Evolutionary conservation across 805 yeast genomes (phyloP).

Genomic region (Sungouiella blattae): DNA sequence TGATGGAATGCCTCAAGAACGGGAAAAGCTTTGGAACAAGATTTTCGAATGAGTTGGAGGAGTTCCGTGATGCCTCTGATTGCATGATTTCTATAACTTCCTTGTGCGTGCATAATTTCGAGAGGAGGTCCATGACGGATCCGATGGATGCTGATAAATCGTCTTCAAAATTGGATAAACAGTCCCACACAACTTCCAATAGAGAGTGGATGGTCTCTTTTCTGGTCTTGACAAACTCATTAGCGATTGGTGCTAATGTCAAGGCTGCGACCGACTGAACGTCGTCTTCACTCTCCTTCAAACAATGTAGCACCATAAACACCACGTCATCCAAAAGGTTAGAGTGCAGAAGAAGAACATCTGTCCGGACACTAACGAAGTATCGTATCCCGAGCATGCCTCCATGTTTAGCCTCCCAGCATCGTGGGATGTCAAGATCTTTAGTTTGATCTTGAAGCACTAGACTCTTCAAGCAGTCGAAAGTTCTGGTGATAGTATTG

Average conservation of each 20-base stretch:
- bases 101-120: slow-evolving; percentile 78
- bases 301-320: slow-evolving; percentile 81
- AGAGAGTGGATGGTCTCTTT: slow-evolving; percentile 46
- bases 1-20: slow-evolving; percentile 88
- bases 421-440: slow-evolving; percentile 40
- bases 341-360: slow-evolving; percentile 59
- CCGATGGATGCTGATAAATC: slow-evolving; percentile 95
- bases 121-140: slow-evolving; percentile 89
- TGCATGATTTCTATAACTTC: slow-evolving; percentile 74
- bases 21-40: slow-evolving; percentile 92
- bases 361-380: slow-evolving; percentile 85
- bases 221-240: slow-evolving; percentile 73
- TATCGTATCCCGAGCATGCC: slow-evolving; percentile 92
- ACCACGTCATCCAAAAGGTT: slow-evolving; percentile 68
- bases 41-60: slow-evolving; percentile 58
- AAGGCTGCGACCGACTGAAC: slow-evolving; percentile 97
- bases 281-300: slow-evolving; percentile 79
- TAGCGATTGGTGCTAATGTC: slow-evolving; percentile 83
- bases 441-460: slow-evolving; percentile 62
- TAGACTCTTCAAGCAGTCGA: slow-evolving; percentile 60
- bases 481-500: slow-evolving; percentile 56
- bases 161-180: slow-evolving; percentile 78
- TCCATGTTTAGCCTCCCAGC: slow-evolving; percentile 99
- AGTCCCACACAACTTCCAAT: slow-evolving; percentile 82
- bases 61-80: slow-evolving; percentile 49